These are phyloP conservation scores for Tilletia caries DNA, from an alignment of 1,284 basidiomycete genomes.

Conservation along the genomic window DNA sequence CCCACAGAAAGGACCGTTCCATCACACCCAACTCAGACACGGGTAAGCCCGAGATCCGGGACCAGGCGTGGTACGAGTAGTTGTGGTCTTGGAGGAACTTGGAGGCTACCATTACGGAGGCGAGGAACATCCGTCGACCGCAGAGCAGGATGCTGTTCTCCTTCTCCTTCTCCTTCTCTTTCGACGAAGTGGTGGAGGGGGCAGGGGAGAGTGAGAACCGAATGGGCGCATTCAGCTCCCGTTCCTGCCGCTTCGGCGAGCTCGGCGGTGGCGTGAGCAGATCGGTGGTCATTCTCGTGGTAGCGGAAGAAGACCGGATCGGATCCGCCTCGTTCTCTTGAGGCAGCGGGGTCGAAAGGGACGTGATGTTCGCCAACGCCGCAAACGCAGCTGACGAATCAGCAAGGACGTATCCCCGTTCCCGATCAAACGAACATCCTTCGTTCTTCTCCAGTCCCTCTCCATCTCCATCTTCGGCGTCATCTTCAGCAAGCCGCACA, in stretches of 20 bases:
- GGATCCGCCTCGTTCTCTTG: no score
- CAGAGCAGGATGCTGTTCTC: slow-evolving; percentile 82
- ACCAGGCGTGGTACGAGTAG: slow-evolving; percentile 84
- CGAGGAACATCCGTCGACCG: slow-evolving; percentile 80
- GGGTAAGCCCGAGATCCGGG: slow-evolving; percentile 61
- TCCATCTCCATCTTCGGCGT: background rate
- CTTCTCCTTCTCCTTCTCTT: background rate
- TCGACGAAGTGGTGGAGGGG: slow-evolving; percentile 12
- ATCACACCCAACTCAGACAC: slow-evolving; percentile 55
- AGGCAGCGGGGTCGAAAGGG: no score
- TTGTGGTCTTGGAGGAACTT: slow-evolving; percentile 91
- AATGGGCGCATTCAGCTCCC: background rate
- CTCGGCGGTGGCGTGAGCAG: background rate
- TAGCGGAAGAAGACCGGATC: background rate
- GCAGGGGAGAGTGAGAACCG: slow-evolving; percentile 17
- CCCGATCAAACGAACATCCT: background rate
- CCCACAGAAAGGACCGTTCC: slow-evolving; percentile 55
- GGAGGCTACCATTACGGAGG: slow-evolving; percentile 78
- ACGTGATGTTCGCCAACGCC: no score
- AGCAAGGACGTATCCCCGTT: background rate
- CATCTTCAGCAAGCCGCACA: background rate
- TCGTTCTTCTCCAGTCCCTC: background rate
- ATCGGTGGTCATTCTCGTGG: background rate
- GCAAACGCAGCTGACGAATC: background rate
- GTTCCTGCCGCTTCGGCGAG: background rate